Base-by-base conservation (phyloP, 2,329 filamentous ascomycete genomes). In the Colletotrichum trifolii region DNA sequence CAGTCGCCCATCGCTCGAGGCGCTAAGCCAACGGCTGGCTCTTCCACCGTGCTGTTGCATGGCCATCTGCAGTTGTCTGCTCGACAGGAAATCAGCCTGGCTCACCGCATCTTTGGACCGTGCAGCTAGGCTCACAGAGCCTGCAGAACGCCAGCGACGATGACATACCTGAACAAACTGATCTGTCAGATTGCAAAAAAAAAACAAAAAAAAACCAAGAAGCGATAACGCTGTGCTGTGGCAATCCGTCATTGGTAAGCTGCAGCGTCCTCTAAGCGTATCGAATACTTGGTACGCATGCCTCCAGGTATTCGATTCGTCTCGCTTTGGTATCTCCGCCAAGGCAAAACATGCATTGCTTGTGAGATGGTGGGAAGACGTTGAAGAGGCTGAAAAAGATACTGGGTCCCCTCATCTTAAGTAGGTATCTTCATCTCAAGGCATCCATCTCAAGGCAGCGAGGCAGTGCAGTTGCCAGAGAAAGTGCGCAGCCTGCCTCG, bases 161-260 rank as follows among this genome's bases (percentile, higher is more conserved):
- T 15, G 34, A 54, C 11, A 17, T 38, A 34, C n/a, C 10, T 34
- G 15, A 8, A 53, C 36, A 34, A 13, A 35, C 35, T 52, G 12
- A 59, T 49, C 11, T 55, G 50, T 64, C 57, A 54, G 58, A 61
- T 61, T 55, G 54, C 34, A 25, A 8, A 42, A 34, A 11, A 25
- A 25, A 8, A 42, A 25, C 5, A 42, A 34, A 11, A 25, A 25
- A 8, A 42, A 34, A 11, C 46, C 49, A 13, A 12, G 17, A 58
- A 36, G 11, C 42, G 45, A 47, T 50, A n/a, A 55, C 49, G 8
- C 61, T 61, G 57, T 64, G 8, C 61, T 61, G 57, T 64, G 49
- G 61, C 61, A 60, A 60, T 11, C 17, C 42, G 33, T 38, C 49
- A 64, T 61, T 45, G 61, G 57, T 50, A 64, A 52, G 45, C 57